Percentiles rank a stretch among this genome's conserved stretches.
phyloP scores from a whole-genome alignment of 345 rosid genomes.

The Nasturtium officinale region DNA sequence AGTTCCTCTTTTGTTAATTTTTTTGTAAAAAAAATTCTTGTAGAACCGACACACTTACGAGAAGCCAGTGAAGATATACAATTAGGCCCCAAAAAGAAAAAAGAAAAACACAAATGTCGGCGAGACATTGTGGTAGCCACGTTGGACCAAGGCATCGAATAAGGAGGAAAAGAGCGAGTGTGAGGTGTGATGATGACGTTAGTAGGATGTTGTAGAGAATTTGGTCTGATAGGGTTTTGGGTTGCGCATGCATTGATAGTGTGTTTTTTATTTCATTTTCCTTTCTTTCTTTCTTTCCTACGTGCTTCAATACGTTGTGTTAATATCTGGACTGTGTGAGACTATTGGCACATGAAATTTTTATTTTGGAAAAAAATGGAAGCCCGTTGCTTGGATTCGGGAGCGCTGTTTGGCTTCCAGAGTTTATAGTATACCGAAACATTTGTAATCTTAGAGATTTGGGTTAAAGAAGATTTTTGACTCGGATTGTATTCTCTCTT shows the following conservation, averaged over 20 bases:
- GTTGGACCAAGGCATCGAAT: constrained; percentile 32
- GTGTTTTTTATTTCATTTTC: constrained; percentile 15
- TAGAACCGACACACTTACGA: constrained; percentile 73
- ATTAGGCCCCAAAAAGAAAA: constrained; percentile 38
- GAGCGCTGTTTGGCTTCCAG: constrained; percentile 36
- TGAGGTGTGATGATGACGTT: constrained; percentile 31
- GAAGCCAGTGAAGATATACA: constrained; percentile 80
- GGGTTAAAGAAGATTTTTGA: constrained; percentile 23
- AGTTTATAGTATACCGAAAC: constrained; percentile 38
- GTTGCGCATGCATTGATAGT: constrained; percentile 36
- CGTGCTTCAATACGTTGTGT: constrained; percentile 41
- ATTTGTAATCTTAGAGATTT: constrained; percentile 41
- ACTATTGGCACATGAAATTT: constrained; percentile 37
- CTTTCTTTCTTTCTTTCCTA: background rate
- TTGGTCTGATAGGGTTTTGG: constrained; percentile 41
- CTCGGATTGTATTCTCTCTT: background rate
- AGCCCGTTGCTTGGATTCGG: constrained; percentile 41
- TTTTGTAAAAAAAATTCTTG: constrained; percentile 34
- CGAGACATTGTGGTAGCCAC: constrained; percentile 27
- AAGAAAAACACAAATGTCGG: background rate
- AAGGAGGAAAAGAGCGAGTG: constrained; percentile 23
- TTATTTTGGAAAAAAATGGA: constrained; percentile 21
- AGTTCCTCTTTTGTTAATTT: background rate
- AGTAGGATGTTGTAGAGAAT: constrained; percentile 39
- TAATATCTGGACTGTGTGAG: constrained; percentile 38